These are phyloP conservation scores for Spatholobus suberectus DNA, from an alignment of 306 rosid species.

Conservation along the genomic window DNA sequence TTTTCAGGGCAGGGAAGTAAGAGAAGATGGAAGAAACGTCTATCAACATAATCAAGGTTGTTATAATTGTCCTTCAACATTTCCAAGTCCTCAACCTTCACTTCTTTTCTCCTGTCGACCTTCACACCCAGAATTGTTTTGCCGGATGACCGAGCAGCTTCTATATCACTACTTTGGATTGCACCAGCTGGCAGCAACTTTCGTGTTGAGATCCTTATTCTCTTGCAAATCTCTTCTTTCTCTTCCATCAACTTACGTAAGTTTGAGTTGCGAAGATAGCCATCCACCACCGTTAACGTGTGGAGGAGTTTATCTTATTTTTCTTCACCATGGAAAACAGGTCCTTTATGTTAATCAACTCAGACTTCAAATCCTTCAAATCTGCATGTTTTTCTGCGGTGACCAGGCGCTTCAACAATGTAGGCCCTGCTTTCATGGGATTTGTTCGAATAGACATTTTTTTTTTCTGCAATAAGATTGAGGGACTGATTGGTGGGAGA, in stretches of 20 bases:
- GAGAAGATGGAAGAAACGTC: constrained; percentile 43
- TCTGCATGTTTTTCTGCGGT: neutral
- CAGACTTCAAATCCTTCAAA: neutral
- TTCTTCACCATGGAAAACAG: neutral
- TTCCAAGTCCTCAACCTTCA: neutral
- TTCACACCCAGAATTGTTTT: too few species aligned
- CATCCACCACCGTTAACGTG: neutral
- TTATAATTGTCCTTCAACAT: too few species aligned
- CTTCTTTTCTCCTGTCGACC: too few species aligned
- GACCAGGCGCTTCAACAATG: neutral
- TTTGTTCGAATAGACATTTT: neutral
- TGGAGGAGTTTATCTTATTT: neutral
- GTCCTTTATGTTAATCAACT: neutral
- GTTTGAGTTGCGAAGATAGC: neutral
- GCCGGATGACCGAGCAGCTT: too few species aligned
- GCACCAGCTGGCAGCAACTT: neutral
- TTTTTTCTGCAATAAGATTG: neutral
- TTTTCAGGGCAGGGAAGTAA: constrained; percentile 49
- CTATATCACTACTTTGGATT: too few species aligned
- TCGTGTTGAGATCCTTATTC: neutral
- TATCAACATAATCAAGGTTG: too few species aligned
- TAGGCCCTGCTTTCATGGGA: neutral
- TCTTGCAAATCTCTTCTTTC: neutral
- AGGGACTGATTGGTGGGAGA: too few species aligned
- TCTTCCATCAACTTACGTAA: too few species aligned